Percentiles rank a stretch among this genome's conserved stretches.
Conservation (phyloP, 768 basidiomycete species). For the Cystobasidium ongulense region DNA sequence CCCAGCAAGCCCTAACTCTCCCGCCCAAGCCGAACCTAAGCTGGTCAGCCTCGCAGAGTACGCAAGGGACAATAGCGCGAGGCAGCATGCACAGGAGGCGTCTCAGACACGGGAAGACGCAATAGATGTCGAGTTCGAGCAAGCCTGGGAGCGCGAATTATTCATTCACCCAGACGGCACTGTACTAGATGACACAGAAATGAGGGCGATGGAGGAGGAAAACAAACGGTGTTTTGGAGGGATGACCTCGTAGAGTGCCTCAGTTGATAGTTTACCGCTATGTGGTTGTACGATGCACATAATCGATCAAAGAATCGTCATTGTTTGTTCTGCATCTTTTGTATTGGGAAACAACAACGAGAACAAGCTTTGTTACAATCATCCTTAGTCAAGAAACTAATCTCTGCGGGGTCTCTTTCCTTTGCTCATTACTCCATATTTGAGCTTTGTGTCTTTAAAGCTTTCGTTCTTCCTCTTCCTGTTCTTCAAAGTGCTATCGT, state of each 20-base stretch:
- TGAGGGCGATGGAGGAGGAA: conserved; percentile 49
- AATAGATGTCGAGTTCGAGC: conserved; percentile 49
- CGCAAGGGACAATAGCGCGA: not conserved
- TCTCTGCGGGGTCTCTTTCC: not conserved
- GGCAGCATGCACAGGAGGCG: conserved; percentile 19
- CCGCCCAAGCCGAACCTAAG: conserved; percentile 21
- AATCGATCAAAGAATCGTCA: too few relatives aligned
- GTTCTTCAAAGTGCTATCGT: conserved; percentile 35
- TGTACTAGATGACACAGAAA: conserved; percentile 52
- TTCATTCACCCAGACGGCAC: conserved; percentile 19
- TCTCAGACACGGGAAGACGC: conserved; percentile 35
- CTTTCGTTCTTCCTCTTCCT: conserved; percentile 38
- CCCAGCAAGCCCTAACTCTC: conserved; percentile 47
- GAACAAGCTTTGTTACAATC: not conserved
- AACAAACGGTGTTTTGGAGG: conserved; percentile 27
- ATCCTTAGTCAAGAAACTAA: not conserved
- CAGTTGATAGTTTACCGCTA: not conserved
- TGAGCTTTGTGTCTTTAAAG: conserved; percentile 31
- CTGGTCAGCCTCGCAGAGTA: conserved; percentile 26
- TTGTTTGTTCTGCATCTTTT: too few relatives aligned
- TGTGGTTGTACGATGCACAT: conserved; percentile 30
- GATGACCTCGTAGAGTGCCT: not conserved
- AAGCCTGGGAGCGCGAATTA: conserved; percentile 54
- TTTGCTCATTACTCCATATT: conserved; percentile 1
- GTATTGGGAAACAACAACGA: not conserved